Evolutionary conservation across 495 filamentous ascomycete genomes (phyloP), one percentile per base, ranked within the genome.

Genomic region (Podospora pseudoanserina): DNA sequence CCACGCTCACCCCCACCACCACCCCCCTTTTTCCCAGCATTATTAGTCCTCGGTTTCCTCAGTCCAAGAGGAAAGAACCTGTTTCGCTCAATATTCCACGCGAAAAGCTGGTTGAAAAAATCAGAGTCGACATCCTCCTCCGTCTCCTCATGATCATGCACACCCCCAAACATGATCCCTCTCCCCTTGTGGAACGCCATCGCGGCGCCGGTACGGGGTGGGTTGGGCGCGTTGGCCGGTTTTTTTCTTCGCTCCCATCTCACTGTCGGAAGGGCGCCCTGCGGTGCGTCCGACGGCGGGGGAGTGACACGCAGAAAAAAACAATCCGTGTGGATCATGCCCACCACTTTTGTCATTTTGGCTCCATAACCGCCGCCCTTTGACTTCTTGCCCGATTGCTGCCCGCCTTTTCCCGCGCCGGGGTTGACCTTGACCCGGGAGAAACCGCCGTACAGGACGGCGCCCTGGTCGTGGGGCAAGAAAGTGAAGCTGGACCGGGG

Each of bases 101-200:
- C 91, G 73, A 88, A 94, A 20, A 97, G 76, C 39, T 85, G 83
- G 73, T 97, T 92, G 76, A 98, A 98, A 79, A 99, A 99, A 73
- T 97, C 92, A 73, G 91, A 95, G 19, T 98, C 93, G 54, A 99
- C 94, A 13, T 91, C 93, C 78, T 99, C 95, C 74, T 99, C 95
- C 69, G 85, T 96, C 74, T 96, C 86, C 74, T 97, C 93, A 1
- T 96, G 90, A 73, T 98, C 95, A 68, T 96, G 91, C 5, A 99
- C 95, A 65, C 95, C 95, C 54, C 95, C 95, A 73, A 99, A 99
- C 77, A 90, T 79, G 68, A 99, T 92, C 2, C 95, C 95, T 67
- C 95, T 87, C 1, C 95, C 94, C 77, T 93, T 94, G 76, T 98
- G 95, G 74, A 89, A 90, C 0, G 91, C 86, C 92, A 97, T 97